A percentile compares a stretch with the other conserved stretches of the same genome.
phyloP scores from a whole-genome alignment of 2,329 filamentous ascomycete genomes.

The Penicillium sp. region DNA sequence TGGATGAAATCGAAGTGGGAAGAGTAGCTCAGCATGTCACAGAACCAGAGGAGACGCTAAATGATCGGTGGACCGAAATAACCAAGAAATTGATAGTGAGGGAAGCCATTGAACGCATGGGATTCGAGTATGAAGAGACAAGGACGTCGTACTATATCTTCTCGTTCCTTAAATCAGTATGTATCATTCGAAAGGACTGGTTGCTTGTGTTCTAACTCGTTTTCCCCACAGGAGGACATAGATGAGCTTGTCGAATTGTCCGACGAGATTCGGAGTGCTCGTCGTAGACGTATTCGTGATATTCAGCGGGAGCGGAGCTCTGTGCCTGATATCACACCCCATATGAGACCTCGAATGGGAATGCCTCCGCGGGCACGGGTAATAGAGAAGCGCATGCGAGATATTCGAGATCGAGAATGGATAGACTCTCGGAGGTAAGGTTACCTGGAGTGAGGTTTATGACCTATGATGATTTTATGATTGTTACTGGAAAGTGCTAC shows the following conservation, averaged over 20 bases:
- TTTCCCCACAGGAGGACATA: constrained; percentile 71
- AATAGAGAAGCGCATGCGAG: constrained; percentile 22
- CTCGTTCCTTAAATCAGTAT: constrained; percentile 82
- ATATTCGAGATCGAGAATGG: constrained; percentile 30
- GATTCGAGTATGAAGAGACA: constrained; percentile 89
- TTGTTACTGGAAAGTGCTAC: background rate
- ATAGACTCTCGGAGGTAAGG: constrained; percentile 20
- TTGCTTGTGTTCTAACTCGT: background rate
- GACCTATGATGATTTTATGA: background rate
- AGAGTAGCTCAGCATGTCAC: constrained; percentile 47
- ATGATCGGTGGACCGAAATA: constrained; percentile 92
- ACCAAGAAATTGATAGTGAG: constrained; percentile 86
- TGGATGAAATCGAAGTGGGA: constrained; percentile 60
- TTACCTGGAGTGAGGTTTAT: background rate
- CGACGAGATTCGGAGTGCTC: constrained; percentile 72
- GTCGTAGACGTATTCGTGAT: constrained; percentile 58
- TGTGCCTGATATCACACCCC: constrained; percentile 5
- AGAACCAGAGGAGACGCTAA: constrained; percentile 38
- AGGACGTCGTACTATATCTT: constrained; percentile 89
- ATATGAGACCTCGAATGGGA: constrained; percentile 10
- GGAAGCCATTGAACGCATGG: constrained; percentile 79
- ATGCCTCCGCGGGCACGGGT: constrained; percentile 21
- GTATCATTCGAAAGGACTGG: constrained; percentile 38
- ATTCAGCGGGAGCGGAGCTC: constrained; percentile 50
- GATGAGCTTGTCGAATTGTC: constrained; percentile 77